Percentiles rank a stretch among this genome's conserved stretches.
These are phyloP conservation scores for Aspergillus luchuensis DNA, from an alignment of 2,329 filamentous ascomycete genomes.

Conservation along the genomic window DNA sequence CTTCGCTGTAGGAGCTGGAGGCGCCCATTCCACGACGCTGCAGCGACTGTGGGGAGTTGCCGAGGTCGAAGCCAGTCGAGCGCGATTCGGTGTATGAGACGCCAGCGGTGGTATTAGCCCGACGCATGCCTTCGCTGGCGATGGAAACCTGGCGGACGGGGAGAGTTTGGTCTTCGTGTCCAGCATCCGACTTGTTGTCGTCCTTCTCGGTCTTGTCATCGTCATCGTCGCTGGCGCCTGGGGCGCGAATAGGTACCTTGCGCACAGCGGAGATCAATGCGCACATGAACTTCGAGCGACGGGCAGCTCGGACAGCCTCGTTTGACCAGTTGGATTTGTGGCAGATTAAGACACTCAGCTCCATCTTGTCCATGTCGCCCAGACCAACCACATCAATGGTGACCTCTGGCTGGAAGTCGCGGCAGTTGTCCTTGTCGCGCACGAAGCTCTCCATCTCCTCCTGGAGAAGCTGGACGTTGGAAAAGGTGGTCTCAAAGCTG, in stretches of 20 bases:
- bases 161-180: conserved; percentile 9
- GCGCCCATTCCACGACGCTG: conserved; percentile 33
- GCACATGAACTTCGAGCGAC: conserved; percentile 96
- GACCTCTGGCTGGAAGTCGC: conserved; percentile 88
- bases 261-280: conserved; percentile 82
- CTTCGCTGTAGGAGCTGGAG: conserved; percentile 33
- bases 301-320: conserved; percentile 74
- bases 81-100: conserved; percentile 18
- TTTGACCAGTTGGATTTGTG: conserved; percentile 95
- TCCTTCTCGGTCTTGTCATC: conserved; percentile 69
- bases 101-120: conserved; percentile 10
- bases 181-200: conserved; percentile 43
- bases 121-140: conserved; percentile 16
- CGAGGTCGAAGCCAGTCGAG: conserved; percentile 36
- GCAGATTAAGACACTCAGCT: conserved; percentile 78
- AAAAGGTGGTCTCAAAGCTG: conserved; percentile 82
- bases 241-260: conserved; percentile 81
- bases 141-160: conserved; percentile 13
- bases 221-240: conserved; percentile 63
- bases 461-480: conserved; percentile 84
- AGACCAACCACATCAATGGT: conserved; percentile 76
- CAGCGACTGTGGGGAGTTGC: conserved; percentile 27
- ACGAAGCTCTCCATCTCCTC: conserved; percentile 85
- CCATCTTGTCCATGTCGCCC: conserved; percentile 83
- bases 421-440: conserved; percentile 75